Percentiles rank a stretch among this genome's conserved stretches.
Evolutionary conservation across 768 basidiomycete species (phyloP).

Genomic region (Serendipita sp.): DNA sequence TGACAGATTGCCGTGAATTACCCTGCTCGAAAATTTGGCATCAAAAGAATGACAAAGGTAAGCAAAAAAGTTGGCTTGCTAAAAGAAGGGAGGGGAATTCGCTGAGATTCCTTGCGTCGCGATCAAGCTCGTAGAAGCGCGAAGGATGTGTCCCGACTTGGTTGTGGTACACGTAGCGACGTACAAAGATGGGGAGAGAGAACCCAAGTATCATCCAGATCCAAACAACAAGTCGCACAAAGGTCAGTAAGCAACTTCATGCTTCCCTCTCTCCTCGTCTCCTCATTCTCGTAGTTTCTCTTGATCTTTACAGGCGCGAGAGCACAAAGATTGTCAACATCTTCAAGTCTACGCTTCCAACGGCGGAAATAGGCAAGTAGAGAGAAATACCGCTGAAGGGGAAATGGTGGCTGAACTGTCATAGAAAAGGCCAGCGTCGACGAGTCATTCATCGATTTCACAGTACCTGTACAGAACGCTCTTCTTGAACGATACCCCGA

Average conservation of each 20-base stretch:
- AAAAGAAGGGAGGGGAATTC: too few species aligned
- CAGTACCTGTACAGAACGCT: conserved; percentile 57
- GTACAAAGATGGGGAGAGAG: conserved; percentile 68
- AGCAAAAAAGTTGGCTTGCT: conserved; percentile 12
- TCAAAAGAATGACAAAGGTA: conserved; percentile 77
- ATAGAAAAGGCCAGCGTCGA: conserved; percentile 95
- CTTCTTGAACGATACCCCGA: conserved; percentile 64
- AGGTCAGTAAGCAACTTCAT: too few species aligned
- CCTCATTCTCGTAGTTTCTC: conserved; percentile 66
- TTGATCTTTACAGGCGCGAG: conserved; percentile 87
- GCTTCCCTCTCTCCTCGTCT: background rate
- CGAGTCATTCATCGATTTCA: conserved; percentile 90
- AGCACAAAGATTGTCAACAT: conserved; percentile 70
- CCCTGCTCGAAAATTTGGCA: conserved; percentile 80
- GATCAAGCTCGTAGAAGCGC: conserved; percentile 47
- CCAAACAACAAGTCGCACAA: conserved; percentile 86
- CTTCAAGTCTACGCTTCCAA: conserved; percentile 66
- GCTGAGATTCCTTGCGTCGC: background rate
- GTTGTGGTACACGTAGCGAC: conserved; percentile 88
- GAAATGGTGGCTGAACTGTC: background rate
- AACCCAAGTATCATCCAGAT: conserved; percentile 86
- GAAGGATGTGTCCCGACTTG: conserved; percentile 72
- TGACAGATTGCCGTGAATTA: conserved; percentile 82
- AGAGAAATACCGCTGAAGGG: conserved; percentile 10
- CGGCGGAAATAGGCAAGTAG: conserved; percentile 59